Percentiles rank a stretch among this genome's conserved stretches.
These are phyloP conservation scores for Leccinellum luteum DNA, from an alignment of 768 basidiomycete species.

Conservation along the genomic window DNA sequence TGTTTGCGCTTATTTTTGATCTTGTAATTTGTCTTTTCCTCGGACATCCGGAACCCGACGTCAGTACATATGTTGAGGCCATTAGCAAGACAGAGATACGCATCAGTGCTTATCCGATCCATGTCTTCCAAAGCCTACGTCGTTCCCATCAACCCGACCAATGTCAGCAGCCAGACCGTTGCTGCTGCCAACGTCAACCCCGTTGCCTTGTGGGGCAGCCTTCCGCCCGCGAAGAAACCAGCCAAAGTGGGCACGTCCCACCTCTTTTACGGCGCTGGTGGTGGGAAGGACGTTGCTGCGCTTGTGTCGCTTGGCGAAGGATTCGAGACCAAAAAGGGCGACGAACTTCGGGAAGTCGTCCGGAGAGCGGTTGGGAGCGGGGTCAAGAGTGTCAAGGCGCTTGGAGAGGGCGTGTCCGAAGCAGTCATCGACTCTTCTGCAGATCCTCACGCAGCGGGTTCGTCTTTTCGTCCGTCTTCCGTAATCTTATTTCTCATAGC, in stretches of 20 bases:
- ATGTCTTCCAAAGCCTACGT: slow-evolving; percentile 59
- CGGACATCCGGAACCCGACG: slow-evolving; percentile 25
- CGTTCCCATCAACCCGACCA: slow-evolving; percentile 52
- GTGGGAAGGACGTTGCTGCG: slow-evolving; percentile 44
- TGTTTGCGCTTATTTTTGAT: neutral
- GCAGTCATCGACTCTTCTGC: slow-evolving; percentile 59
- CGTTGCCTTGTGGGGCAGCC: slow-evolving; percentile 50
- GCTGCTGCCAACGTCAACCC: slow-evolving; percentile 41
- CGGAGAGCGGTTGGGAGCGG: slow-evolving; percentile 70
- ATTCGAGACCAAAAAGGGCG: slow-evolving; percentile 44
- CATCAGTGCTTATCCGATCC: slow-evolving; percentile 26
- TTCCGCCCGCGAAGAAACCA: slow-evolving; percentile 46
- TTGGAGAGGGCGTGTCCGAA: slow-evolving; percentile 59
- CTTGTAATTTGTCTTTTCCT: neutral
- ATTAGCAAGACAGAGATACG: slow-evolving; percentile 16
- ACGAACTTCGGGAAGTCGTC: slow-evolving; percentile 59
- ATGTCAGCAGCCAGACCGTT: slow-evolving; percentile 27
- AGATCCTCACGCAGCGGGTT: slow-evolving; percentile 80
- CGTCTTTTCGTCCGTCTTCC: neutral
- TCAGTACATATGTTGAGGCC: slow-evolving; percentile 21
- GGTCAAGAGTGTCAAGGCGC: slow-evolving; percentile 62
- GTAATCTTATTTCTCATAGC: neutral
- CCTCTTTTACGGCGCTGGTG: slow-evolving; percentile 55
- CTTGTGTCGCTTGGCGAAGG: slow-evolving; percentile 59
- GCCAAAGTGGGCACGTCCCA: slow-evolving; percentile 63